Base-by-base conservation (phyloP, 441 rosid genomes). In the Raphanus hybrid region DNA sequence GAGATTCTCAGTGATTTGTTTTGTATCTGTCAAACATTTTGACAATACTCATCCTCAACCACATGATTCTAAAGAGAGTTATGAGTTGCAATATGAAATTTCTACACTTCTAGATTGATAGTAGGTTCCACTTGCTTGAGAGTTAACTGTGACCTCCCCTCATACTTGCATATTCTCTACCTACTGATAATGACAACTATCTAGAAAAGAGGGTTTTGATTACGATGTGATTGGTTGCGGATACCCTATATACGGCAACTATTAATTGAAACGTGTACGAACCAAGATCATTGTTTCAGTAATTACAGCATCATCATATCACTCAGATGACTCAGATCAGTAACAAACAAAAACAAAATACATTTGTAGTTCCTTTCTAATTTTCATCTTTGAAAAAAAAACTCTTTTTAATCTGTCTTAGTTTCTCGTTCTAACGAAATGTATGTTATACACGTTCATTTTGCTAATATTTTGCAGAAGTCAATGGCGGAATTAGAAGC, bases 401-500 rank as follows among this genome's bases (percentile, higher is more conserved):
- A 16, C 64, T 32, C 34, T 5, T 23, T 20, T 35, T 10, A 57
- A 12, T 5, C 4, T 45, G 74, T 29, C 3, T 4, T 67, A 37
- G 3, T 59, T 4, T 8, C 20, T 39, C 6, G 10, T 10, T 48
- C 16, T 48, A 2, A 37, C 12, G 16, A 39, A 29, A 0, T 10
- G 10, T 37, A n/a, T 32, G 5, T 15, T 48, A 57, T 20, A 15
- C 37, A n/a, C 11, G 70, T 43, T 57, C 64, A 29, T 20, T 43
- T 29, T 64, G 55, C 41, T 70, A 0, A 26, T 41, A 16, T 73
- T 64, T 37, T 55, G 34, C 54, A 94, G 98, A 92, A 94, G 87
- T 78, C 84, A 29, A 92, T 92, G 98, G 97, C 91, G 7, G 92
- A 90, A 72, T 71, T 94, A 65, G 97, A 94, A 82, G 92, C 84